Evolutionary conservation across 306 rosid genomes (phyloP), one percentile per base, ranked within the genome.

Genomic region (Pyrus betulifolia): DNA sequence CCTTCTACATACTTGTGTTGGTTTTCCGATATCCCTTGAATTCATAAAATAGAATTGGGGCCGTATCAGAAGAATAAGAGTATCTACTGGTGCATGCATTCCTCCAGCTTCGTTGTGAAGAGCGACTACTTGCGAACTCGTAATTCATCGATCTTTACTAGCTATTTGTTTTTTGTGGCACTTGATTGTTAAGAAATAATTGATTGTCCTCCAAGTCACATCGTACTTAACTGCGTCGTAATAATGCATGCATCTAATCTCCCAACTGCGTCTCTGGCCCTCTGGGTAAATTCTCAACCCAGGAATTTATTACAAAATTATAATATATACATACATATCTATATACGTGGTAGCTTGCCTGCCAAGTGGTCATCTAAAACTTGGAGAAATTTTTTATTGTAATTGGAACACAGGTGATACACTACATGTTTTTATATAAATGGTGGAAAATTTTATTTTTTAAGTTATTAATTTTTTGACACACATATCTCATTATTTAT

Each of bases 361-460:
- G 63, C 63, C 63, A 58, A 22, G 30, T 58, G 30, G 17, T 12
- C 30, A 58, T 22, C 30, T n/a, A 58, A n/a, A 58, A 42, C 12
- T 42, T 42, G 0, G 45, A 38, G 9, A 38, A 6, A 6, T 1
- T 38, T 38, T 38, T 7, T 2, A 8, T 38, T 38, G 8, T 7
- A 0, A 38, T 2, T 0, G 10, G 10, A 38, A 38, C 2, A 38
- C 0, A 2, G 10, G 0, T 38, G 42, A 2, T 7, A 38, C 2
- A 38, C 0, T 0, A 38, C 2, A 9, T 38, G 0, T 38, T 38
- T 38, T 38, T 38, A 38, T 38, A 38, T 38, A 38, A 6, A 0
- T 38, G 2, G 0, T 38, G 42, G 0, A 38, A 38, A 6, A 1
- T 6, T 38, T 38, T 38, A 38, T 38, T 38, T 35, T 38, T 38